These are phyloP conservation scores for Aspergillus fumigatus DNA, from an alignment of 2,329 filamentous ascomycete species.

Conservation along the genomic window DNA sequence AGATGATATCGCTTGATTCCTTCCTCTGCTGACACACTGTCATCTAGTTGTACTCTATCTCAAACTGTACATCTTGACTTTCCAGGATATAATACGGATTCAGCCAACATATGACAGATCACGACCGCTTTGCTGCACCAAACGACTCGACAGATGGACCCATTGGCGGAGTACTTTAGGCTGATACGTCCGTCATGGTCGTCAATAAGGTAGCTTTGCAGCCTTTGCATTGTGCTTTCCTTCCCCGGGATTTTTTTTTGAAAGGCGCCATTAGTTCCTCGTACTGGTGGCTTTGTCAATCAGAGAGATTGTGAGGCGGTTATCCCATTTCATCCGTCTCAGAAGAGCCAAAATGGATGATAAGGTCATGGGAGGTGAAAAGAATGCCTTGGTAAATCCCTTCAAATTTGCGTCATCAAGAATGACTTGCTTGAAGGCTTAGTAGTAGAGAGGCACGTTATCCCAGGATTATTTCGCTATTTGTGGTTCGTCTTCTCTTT, in stretches of 20 bases:
- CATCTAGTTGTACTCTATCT: not conserved
- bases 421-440: not conserved
- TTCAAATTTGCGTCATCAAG: not conserved
- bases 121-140: not conserved
- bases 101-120: not conserved
- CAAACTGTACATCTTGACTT: not conserved
- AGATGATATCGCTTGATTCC: not conserved
- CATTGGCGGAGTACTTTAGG: not conserved
- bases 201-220: not conserved
- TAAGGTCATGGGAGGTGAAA: not conserved
- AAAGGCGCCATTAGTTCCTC: not conserved
- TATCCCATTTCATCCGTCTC: not conserved
- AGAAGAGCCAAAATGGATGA: not conserved
- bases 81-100: not conserved
- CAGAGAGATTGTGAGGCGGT: not conserved
- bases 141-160: not conserved
- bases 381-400: not conserved
- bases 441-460: not conserved
- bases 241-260: not conserved
- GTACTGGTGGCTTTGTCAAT: not conserved
- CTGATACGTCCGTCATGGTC: not conserved
- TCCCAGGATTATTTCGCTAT: not conserved
- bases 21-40: not conserved
- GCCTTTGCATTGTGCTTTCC: conserved; percentile 1
- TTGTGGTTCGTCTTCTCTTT: not conserved